Percentiles rank a stretch among this genome's conserved stretches.
These are phyloP conservation scores for Melaleuca alternifolia DNA, from an alignment of 345 rosid species.

Conservation along the genomic window DNA sequence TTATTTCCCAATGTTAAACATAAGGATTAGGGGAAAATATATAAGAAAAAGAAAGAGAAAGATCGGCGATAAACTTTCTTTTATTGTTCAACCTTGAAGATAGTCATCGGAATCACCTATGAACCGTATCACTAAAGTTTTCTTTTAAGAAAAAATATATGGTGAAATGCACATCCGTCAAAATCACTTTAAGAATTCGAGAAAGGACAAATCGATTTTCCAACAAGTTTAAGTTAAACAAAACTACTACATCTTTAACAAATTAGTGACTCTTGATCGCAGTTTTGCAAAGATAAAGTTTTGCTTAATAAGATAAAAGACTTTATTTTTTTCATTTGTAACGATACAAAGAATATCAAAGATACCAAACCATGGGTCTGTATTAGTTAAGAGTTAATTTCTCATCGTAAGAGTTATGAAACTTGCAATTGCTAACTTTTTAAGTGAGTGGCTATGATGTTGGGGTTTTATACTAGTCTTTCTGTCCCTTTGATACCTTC, in stretches of 20 bases:
- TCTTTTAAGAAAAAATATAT: not conserved
- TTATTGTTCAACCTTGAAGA: not conserved
- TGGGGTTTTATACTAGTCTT: too few species aligned
- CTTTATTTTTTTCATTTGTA: not conserved
- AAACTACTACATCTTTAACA: not conserved
- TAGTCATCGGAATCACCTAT: accelerated
- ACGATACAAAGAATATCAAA: accelerated
- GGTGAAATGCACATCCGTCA: not conserved
- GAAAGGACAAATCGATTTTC: not conserved
- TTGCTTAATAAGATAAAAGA: accelerated
- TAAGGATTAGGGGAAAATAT: not conserved
- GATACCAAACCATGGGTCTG: too few species aligned
- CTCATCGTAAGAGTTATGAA: too few species aligned
- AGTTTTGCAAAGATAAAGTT: too few species aligned
- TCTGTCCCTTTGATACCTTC: too few species aligned
- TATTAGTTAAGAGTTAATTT: too few species aligned
- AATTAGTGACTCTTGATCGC: not conserved
- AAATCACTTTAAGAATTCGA: not conserved
- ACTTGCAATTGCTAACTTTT: too few species aligned
- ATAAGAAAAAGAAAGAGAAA: not conserved
- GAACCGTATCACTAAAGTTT: not conserved
- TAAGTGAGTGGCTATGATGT: too few species aligned
- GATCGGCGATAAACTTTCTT: not conserved
- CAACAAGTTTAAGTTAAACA: not conserved
- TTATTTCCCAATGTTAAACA: not conserved